Base-by-base conservation (phyloP, 2,329 filamentous ascomycete species). In the Pseudogymnoascus sp. region DNA sequence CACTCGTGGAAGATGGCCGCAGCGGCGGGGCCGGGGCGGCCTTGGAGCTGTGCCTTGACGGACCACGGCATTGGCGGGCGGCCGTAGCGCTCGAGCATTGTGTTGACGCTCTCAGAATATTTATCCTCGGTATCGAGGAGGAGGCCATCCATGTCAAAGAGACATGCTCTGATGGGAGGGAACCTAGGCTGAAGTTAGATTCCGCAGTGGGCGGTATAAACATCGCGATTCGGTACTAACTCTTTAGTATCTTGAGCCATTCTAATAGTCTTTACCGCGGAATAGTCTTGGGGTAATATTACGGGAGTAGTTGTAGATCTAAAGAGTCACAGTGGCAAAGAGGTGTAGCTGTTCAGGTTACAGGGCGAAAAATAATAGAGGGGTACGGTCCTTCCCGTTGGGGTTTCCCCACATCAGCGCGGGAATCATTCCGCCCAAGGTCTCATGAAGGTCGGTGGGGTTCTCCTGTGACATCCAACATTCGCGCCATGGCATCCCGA, bases 91-190 rank as follows among this genome's bases (percentile, higher is more conserved):
- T 82, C 80, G 40, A 99, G 87, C 38, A 97, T 83, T 23, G 85
- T 80, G 77, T 99, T 97, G 65, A 92, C 89, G 76, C 90, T 89
- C 25, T 84, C 74, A 0, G 91, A 95, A 80, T 97, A 97, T 71
- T 97, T 69, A 72, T 97, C 95, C 79, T 97, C 95, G 35, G 90
- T 92, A 76, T 97, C 88, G 73, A 99, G 89, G 18, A 99, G 85
- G 37, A 99, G 88, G 65, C 95, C 95, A 76, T 99, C 95, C 93
- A 97, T 97, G 80, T 99, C 95, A 75, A 99, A 97, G 67, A 99
- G 87, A 76, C 93, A 97, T 69, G 93, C 95, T 69, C 92, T 85
- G 64, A 97, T 82, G 55, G 88, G 86, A 18, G 90, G 89, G 75
- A 92, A 87, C 73, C 88, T 91, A 71, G 28, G 59, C 35, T 21